Conservation (phyloP, 1,139 yeast species). For the Eremothecium coryli region DNA sequence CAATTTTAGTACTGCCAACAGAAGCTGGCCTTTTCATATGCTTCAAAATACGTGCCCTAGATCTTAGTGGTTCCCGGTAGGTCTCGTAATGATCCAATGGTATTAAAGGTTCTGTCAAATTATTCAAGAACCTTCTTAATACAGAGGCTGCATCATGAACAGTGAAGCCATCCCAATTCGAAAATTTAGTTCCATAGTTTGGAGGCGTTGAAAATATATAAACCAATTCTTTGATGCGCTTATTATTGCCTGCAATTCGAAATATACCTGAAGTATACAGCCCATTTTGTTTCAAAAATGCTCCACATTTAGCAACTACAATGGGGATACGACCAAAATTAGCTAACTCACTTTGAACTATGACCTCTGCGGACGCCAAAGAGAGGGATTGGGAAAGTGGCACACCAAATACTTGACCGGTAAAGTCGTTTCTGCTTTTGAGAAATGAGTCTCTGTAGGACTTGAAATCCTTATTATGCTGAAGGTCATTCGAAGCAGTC, state of each 20-base stretch:
- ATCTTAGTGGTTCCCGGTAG: conserved; percentile 65
- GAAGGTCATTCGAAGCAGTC: not conserved
- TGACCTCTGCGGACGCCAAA: conserved; percentile 44
- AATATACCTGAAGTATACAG: conserved; percentile 81
- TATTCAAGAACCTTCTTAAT: conserved; percentile 73
- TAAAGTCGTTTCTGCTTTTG: conserved; percentile 28
- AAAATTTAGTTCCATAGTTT: conserved; percentile 73
- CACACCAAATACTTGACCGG: conserved; percentile 68
- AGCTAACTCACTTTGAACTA: conserved; percentile 30
- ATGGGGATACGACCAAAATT: conserved; percentile 31
- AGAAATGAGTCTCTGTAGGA: conserved; percentile 26
- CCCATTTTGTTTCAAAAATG: conserved; percentile 69
- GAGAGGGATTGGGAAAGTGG: conserved; percentile 61
- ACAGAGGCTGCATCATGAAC: conserved; percentile 98
- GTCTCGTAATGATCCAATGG: conserved; percentile 69
- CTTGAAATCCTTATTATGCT: conserved; percentile 8
- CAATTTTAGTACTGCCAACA: conserved; percentile 14
- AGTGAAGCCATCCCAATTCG: conserved; percentile 74
- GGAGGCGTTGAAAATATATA: conserved; percentile 79
- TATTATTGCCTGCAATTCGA: conserved; percentile 85
- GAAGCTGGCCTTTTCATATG: conserved; percentile 19
- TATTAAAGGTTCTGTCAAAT: conserved; percentile 85
- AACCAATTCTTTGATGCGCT: conserved; percentile 80
- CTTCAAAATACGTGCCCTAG: conserved; percentile 32
- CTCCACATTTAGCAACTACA: conserved; percentile 94